phyloP scores from a whole-genome alignment of 345 rosid species.

The Populus euphratica region DNA sequence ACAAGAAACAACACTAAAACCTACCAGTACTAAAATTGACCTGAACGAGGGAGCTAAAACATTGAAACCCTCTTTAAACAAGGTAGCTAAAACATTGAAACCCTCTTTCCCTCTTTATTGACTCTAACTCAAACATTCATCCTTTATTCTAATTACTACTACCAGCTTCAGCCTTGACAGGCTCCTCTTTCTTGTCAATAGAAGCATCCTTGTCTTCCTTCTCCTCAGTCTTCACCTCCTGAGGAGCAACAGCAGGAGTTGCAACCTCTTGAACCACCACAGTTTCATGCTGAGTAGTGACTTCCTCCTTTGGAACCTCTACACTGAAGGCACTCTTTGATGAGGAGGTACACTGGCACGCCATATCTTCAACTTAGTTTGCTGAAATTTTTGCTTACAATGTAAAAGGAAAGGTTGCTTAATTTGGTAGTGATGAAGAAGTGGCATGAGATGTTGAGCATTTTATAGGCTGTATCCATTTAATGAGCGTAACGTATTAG shows the following conservation, averaged over 20 bases:
- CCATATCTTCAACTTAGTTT: not conserved
- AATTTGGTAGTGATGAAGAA: not conserved
- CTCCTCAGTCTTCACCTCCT: not conserved
- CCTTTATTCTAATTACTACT: not conserved
- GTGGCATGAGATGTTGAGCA: not conserved
- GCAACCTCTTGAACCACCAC: not conserved
- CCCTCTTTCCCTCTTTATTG: no score
- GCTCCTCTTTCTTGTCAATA: not conserved
- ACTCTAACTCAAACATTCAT: not conserved
- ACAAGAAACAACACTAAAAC: no score
- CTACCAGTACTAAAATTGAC: no score
- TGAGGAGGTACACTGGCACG: not conserved
- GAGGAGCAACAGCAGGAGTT: not conserved
- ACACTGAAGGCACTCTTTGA: not conserved
- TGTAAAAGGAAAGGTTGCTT: not conserved
- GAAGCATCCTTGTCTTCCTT: not conserved
- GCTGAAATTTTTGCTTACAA: not conserved
- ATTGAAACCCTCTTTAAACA: no score
- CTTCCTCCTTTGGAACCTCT: not conserved
- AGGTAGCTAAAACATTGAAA: no score
- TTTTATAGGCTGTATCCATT: not conserved
- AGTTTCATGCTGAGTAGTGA: not conserved
- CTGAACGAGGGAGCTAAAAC: no score
- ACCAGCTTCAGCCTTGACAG: not conserved
- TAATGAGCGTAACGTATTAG: not conserved